Conservation (phyloP, 2,329 filamentous ascomycete species). For the Diaporthe capsici region DNA sequence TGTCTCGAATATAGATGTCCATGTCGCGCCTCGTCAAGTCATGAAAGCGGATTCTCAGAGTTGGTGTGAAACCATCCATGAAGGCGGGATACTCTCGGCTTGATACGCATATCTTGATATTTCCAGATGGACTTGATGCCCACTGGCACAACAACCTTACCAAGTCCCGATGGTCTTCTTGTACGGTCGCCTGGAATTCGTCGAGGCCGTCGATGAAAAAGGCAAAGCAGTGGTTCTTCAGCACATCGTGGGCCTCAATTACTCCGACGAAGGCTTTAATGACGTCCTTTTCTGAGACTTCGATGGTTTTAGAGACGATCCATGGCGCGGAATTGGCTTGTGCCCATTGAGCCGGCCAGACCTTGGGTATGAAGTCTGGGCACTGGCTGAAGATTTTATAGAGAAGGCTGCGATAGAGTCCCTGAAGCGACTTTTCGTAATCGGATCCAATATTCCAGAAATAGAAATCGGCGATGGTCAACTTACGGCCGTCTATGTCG, state of each 20-base stretch:
- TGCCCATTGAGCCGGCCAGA: not conserved
- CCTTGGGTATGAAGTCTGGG: not conserved
- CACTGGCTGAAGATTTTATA: conserved; percentile 9
- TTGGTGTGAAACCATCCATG: not conserved
- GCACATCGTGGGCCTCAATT: not conserved
- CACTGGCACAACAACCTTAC: not conserved
- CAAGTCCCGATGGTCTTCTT: conserved; percentile 4
- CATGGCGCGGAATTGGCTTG: not conserved
- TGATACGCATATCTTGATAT: conserved; percentile 16
- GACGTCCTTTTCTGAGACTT: not conserved
- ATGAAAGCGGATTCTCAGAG: conserved; percentile 11
- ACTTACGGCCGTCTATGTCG: not conserved
- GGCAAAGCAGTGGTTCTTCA: not conserved
- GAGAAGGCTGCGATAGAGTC: conserved; percentile 1
- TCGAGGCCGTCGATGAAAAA: conserved; percentile 29
- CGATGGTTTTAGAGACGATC: not conserved
- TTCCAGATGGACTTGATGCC: not conserved
- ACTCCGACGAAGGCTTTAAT: not conserved
- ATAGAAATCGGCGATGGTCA: conserved; percentile 16
- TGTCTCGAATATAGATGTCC: conserved; percentile 21
- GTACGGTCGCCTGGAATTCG: conserved; percentile 10
- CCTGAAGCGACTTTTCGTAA: conserved; percentile 21
- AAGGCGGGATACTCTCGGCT: conserved; percentile 22
- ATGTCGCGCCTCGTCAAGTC: conserved; percentile 14
- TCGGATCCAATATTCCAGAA: conserved; percentile 29